Evolutionary conservation across 768 basidiomycete genomes (phyloP), one percentile per base, ranked within the genome.

Genomic region (Sarcodon aspratus): DNA sequence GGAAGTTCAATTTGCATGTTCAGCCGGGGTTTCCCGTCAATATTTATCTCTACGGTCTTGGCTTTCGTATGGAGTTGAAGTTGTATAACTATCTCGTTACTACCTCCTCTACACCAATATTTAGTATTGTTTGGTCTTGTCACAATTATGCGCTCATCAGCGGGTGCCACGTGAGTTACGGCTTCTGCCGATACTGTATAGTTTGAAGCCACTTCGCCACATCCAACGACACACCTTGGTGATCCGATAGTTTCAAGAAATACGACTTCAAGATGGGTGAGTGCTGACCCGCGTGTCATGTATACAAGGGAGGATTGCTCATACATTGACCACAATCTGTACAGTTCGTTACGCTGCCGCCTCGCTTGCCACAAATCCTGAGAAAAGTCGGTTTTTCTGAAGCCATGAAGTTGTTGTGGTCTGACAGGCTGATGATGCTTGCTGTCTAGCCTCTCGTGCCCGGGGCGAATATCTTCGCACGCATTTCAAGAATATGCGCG

Each of bases 401-500:
- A 33, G 36, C 6, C 10, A 42, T 27, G 15, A 40, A 35, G 44
- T 49, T 33, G 55, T 56, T 47, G 57, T 37, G 57, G 47, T 27
- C 11, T 34, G 42, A 47, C 55, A 48, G 46, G 21, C 48, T 48
- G 34, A 50, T 44, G 33, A 50, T 47, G 45, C 11, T 35, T 33
- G 50, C 52, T 45, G 18, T 54, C 31, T 9, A 95, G 91, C 88
- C 66, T 82, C 94, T 62, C 85, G 80, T 63, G 86, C 94, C 51
- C 86, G 87, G 62, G 93, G 93, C 61, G 92, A 95, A 74, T 93
- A 97, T 78, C 81, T 96, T 63, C 89, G 94, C 61, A 98, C 96
- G 44, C 95, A 97, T 75, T 99, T 96, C 83, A 99, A 99, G 85
- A 99, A 98, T 80, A 98, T 96, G 91, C 84, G 90, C 55, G 96